Percentiles rank a stretch among this genome's conserved stretches.
These are phyloP conservation scores for Pisolithus sp. DNA, from an alignment of 768 basidiomycete species.

Conservation along the genomic window DNA sequence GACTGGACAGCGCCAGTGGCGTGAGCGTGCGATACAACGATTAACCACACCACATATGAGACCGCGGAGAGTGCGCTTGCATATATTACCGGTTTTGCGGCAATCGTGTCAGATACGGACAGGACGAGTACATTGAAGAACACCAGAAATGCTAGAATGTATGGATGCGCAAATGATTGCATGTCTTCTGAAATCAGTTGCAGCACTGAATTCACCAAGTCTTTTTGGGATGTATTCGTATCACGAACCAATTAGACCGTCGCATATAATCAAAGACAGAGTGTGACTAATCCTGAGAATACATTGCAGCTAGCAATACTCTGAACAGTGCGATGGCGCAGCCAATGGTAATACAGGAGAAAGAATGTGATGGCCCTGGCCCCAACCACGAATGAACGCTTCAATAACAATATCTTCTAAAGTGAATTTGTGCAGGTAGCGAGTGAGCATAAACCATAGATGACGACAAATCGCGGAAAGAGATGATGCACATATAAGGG, in stretches of 20 bases:
- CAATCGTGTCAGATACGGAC: constrained; percentile 49
- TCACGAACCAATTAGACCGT: constrained; percentile 4
- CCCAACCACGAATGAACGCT: constrained; percentile 48
- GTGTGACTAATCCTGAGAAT: constrained; percentile 53
- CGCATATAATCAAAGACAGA: neutral
- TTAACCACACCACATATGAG: constrained; percentile 58
- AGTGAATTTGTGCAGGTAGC: constrained; percentile 60
- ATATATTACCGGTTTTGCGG: constrained; percentile 46
- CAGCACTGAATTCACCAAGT: constrained; percentile 46
- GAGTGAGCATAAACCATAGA: constrained; percentile 72
- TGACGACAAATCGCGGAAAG: constrained; percentile 58
- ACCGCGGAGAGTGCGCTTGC: constrained; percentile 54
- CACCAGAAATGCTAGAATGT: constrained; percentile 37
- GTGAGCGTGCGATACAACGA: constrained; percentile 46
- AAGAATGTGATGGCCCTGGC: constrained; percentile 40
- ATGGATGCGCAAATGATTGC: constrained; percentile 30
- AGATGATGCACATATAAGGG: constrained; percentile 47
- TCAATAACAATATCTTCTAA: constrained; percentile 61
- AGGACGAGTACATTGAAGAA: constrained; percentile 43
- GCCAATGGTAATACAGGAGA: constrained; percentile 41
- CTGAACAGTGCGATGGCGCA: constrained; percentile 39
- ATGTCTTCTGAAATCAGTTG: constrained; percentile 39
- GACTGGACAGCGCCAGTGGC: constrained; percentile 37
- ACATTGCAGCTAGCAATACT: constrained; percentile 51
- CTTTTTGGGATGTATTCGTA: constrained; percentile 27